These are phyloP conservation scores for Aspergillus latus DNA, from an alignment of 2,329 filamentous ascomycete species.

Conservation along the genomic window DNA sequence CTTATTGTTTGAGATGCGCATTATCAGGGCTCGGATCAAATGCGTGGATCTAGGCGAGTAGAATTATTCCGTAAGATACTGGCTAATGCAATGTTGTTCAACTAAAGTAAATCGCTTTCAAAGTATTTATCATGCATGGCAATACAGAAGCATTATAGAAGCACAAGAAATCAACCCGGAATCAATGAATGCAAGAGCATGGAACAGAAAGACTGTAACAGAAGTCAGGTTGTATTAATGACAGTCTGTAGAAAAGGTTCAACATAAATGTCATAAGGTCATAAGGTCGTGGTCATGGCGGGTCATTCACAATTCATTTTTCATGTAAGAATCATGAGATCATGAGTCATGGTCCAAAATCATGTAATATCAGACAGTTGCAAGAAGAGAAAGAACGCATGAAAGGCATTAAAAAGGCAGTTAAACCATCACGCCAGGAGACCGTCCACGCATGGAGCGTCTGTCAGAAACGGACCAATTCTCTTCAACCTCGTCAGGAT, in stretches of 20 bases:
- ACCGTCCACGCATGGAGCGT: conserved; percentile 14
- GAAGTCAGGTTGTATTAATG: not conserved
- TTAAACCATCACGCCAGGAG: conserved; percentile 10
- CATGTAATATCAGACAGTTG: not conserved
- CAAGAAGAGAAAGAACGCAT: not conserved
- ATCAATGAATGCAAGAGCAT: not conserved
- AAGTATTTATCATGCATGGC: not conserved
- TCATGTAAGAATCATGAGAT: too few species aligned
- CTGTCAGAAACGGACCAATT: conserved; percentile 13
- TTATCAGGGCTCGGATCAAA: too few species aligned
- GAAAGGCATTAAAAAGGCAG: not conserved
- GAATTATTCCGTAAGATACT: too few species aligned
- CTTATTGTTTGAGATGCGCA: too few species aligned
- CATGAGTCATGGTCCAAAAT: too few species aligned
- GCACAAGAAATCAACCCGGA: not conserved
- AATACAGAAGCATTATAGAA: not conserved
- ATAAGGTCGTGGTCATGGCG: not conserved
- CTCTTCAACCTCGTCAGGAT: conserved; percentile 36
- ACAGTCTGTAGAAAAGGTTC: not conserved
- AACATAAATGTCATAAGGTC: not conserved
- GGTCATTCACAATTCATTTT: too few species aligned
- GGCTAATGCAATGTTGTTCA: not conserved
- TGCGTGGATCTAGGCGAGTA: too few species aligned
- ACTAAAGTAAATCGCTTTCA: not conserved
- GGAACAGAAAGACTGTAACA: not conserved